phyloP scores from a whole-genome alignment of 2,329 filamentous ascomycete species.

The Chrysoporthe puriensis region DNA sequence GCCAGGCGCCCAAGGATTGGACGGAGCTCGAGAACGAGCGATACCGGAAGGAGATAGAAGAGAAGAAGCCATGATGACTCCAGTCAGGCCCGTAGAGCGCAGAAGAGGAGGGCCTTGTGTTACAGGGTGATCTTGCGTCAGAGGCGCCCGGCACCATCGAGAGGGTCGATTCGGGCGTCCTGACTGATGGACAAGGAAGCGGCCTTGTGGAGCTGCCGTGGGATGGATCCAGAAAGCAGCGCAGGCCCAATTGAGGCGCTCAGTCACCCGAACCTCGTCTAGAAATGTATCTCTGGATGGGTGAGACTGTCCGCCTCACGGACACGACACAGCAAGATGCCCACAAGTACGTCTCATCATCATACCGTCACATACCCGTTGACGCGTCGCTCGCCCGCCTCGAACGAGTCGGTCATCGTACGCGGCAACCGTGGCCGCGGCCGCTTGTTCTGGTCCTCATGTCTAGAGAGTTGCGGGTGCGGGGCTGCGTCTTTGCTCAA shows the following conservation, averaged over 20 bases:
- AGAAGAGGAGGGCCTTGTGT: neutral
- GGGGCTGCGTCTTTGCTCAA: neutral
- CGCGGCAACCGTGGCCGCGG: neutral
- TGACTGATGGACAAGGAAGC: neutral
- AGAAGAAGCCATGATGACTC: slow-evolving; percentile 28
- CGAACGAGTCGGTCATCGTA: neutral
- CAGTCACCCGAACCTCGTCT: neutral
- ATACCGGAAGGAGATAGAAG: slow-evolving; percentile 48
- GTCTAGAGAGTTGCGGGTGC: neutral
- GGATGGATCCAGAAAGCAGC: neutral
- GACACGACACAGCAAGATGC: neutral
- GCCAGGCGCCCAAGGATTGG: slow-evolving; percentile 64
- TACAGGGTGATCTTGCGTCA: too few species aligned
- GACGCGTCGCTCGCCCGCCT: neutral
- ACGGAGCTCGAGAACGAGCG: slow-evolving; percentile 67
- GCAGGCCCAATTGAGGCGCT: neutral
- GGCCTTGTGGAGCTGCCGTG: neutral
- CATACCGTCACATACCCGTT: neutral
- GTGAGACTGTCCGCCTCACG: too few species aligned
- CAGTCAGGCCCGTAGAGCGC: neutral
- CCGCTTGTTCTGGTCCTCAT: neutral
- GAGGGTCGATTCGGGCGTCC: too few species aligned
- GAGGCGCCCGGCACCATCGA: too few species aligned
- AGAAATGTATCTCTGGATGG: neutral
- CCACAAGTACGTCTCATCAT: neutral